Conservation (phyloP, 73 alveolate genomes). For the Tetrahymena malaccensis region DNA sequence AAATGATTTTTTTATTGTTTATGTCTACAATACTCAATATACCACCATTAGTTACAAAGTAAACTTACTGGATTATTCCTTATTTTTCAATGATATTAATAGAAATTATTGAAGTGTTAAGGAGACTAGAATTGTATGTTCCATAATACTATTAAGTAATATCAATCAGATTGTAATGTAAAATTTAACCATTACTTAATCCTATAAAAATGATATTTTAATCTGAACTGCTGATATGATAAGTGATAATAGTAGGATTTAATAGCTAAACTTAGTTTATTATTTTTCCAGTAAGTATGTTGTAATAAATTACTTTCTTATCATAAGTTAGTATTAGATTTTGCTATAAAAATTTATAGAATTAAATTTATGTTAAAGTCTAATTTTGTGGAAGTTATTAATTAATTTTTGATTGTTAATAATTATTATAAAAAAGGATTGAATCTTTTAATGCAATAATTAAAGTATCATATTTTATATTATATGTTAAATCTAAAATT, state of each 20-base stretch:
- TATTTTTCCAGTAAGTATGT: not conserved
- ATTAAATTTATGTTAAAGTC: not conserved
- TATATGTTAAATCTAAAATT: not conserved
- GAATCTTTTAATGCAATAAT: not conserved
- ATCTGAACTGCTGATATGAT: not conserved
- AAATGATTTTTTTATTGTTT: no score
- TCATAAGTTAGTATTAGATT: not conserved
- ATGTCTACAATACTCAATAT: not conserved
- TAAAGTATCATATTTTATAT: not conserved
- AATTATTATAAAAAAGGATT: no score
- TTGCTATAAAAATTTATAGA: no score
- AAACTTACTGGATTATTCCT: not conserved
- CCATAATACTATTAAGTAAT: not conserved
- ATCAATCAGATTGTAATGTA: no score
- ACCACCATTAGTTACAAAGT: not conserved
- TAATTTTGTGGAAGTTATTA: not conserved
- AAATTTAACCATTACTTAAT: not conserved
- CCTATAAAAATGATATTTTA: not conserved
- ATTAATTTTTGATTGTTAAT: not conserved
- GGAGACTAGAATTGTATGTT: not conserved
- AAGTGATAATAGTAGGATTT: not conserved
- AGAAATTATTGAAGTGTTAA: not conserved
- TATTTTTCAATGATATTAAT: not conserved
- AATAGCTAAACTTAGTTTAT: no score
- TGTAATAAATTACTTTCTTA: not conserved